Percentiles rank a stretch among this genome's conserved stretches.
phyloP scores from a whole-genome alignment of 2,329 filamentous ascomycete genomes.

The Exophiala sp. region DNA sequence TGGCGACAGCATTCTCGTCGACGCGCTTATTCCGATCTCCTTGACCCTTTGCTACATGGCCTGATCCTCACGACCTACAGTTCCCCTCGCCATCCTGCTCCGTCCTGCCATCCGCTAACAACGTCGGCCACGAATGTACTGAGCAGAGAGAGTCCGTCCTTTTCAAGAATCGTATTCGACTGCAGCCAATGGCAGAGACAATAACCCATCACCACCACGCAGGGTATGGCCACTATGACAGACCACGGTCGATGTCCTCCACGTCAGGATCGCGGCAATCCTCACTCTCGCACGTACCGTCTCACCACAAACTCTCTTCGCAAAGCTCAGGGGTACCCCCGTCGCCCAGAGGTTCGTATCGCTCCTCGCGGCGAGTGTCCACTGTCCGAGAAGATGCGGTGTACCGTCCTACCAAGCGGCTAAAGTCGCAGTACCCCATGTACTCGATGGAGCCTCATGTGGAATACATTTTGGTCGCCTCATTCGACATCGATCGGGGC shows the following conservation, averaged over 20 bases:
- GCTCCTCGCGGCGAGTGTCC: conserved; percentile 37
- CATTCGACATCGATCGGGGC: conserved; percentile 92
- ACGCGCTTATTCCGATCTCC: too few relatives aligned
- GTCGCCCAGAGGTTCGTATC: conserved; percentile 44
- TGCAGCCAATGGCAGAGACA: conserved; percentile 18
- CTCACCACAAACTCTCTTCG: conserved; percentile 46
- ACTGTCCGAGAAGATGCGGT: conserved; percentile 27
- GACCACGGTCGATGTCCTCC: conserved; percentile 39
- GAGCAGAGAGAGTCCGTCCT: not conserved
- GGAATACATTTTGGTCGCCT: conserved; percentile 95
- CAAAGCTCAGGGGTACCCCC: conserved; percentile 52
- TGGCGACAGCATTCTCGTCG: not conserved
- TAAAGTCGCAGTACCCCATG: conserved; percentile 71
- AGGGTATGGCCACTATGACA: conserved; percentile 10
- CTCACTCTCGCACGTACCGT: conserved; percentile 26
- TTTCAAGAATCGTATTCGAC: not conserved
- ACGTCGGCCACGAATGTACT: not conserved
- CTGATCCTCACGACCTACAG: not conserved
- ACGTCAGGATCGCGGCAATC: conserved; percentile 47
- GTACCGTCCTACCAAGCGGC: conserved; percentile 41
- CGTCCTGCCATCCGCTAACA: not conserved
- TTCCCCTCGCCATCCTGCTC: not conserved
- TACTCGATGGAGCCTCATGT: conserved; percentile 81
- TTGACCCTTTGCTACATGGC: not conserved
- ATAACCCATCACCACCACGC: conserved; percentile 18